Conservation (phyloP, 495 filamentous ascomycete genomes). For the Penicillium taxi region DNA sequence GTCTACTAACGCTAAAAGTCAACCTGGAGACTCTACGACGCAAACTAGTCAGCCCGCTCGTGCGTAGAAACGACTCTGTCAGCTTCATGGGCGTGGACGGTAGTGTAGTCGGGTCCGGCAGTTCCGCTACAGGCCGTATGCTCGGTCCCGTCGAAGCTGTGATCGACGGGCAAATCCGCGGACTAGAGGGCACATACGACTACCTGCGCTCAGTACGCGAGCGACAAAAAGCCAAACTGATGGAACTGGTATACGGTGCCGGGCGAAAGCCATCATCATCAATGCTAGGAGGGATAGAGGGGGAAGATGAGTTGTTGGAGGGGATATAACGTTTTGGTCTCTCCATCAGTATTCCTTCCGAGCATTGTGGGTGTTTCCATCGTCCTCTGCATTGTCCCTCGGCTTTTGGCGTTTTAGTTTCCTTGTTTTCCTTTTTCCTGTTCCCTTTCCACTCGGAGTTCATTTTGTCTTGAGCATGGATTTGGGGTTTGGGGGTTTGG, state of each 20-base stretch:
- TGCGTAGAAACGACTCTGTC: slow-evolving; percentile 54
- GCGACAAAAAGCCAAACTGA: slow-evolving; percentile 70
- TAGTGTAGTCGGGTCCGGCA: slow-evolving; percentile 19
- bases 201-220: slow-evolving; percentile 65
- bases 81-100: slow-evolving; percentile 32
- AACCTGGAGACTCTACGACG: slow-evolving; percentile 69
- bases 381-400: background rate
- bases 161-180: slow-evolving; percentile 76
- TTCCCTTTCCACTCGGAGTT: background rate
- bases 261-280: slow-evolving; percentile 30
- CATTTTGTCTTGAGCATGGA: slow-evolving; percentile 1
- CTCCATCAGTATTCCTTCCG: background rate
- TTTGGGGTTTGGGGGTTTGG: background rate
- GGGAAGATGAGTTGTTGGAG: slow-evolving; percentile 6
- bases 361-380: background rate
- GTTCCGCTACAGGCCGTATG: slow-evolving; percentile 41
- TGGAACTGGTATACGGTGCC: slow-evolving; percentile 70
- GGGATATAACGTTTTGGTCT: background rate
- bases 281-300: slow-evolving; percentile 20
- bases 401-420: background rate
- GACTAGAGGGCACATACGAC: slow-evolving; percentile 67
- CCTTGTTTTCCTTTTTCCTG: background rate
- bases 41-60: slow-evolving; percentile 73
- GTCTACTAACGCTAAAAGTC: slow-evolving; percentile 67
- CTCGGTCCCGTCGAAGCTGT: slow-evolving; percentile 45